Base-by-base conservation (phyloP, 805 yeast genomes). In the Candida suzukii region DNA sequence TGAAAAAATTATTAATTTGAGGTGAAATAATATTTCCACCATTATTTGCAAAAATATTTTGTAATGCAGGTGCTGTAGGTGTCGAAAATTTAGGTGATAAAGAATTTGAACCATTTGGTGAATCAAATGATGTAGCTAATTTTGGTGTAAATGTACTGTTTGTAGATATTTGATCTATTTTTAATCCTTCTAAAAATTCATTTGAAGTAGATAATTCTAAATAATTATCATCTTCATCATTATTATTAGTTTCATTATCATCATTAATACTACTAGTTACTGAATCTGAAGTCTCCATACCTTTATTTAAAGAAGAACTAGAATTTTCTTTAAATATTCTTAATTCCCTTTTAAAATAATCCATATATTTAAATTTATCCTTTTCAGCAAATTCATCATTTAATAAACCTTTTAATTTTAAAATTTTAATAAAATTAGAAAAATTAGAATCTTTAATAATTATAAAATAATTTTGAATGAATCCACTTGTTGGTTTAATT, bases 391-490 rank as follows among this genome's bases (percentile, higher is more conserved):
- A 13, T 24, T 56, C 58, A 31, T 53, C 39, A 54, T 52, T 39
- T 66, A 43, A 57, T 54, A 38, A 46, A 8, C 83, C 82, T 56
- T 85, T 86, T 44, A 85, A 66, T 19, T 68, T 73, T 41, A 87
- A 63, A 2, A 87, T 63, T 53, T 83, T 86, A 44, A 62, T 59
- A 56, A 86, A 85, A 54, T 87, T 87, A 11, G 60, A 58, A 24
- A 74, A 61, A 21, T 78, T 75, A 37, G 70, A 69, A 60, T 87
- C 95, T 8, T 80, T 80, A 39, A 87, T 69, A 13, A 83, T 63
- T 41, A 70, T 68, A 53, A 85, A 75, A 57, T 87, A 87, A 52
- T 71, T 76, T 37, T 76, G 73, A 2, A 84, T 77, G 19, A 86
- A 70, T 9, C 68, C 71, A 41, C 73, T 76, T 41, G 74, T 71